Conservation (phyloP, 139 green algal genomes). For the Yamagishiella unicocca region DNA sequence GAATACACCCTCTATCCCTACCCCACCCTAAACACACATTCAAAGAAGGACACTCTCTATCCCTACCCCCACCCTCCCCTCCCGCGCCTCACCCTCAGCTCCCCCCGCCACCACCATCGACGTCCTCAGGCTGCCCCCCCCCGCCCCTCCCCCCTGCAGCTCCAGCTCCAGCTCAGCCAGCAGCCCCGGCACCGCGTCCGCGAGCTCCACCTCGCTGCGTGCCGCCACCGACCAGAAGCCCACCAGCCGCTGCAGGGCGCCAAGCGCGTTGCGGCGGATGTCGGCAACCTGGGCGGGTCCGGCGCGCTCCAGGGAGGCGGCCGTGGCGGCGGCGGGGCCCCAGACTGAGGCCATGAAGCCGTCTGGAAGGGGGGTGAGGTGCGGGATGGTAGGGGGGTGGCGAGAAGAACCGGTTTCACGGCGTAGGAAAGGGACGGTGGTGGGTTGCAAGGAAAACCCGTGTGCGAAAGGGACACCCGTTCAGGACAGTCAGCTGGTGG, state of each 20-base stretch:
- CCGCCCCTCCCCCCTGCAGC: neutral
- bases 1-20: too few species aligned
- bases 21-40: too few species aligned
- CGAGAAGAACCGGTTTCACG: too few species aligned
- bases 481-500: too few species aligned
- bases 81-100: neutral
- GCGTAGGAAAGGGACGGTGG: too few species aligned
- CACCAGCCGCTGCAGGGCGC: slow-evolving; percentile 19
- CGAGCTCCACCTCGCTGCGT: neutral
- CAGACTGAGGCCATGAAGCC: neutral
- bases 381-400: too few species aligned
- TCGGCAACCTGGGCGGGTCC: neutral
- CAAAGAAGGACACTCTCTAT: neutral
- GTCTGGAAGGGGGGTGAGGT: neutral
- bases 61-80: neutral
- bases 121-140: too few species aligned
- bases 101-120: neutral
- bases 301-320: neutral
- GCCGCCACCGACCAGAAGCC: neutral
- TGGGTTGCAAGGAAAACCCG: too few species aligned
- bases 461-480: too few species aligned
- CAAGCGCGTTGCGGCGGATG: neutral
- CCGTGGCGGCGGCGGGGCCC: neutral
- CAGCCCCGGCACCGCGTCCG: slow-evolving; percentile 18
- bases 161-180: slow-evolving; percentile 20